phyloP scores from a whole-genome alignment of 352 stramenopile genomes.

The Ophiocytium majus region DNA sequence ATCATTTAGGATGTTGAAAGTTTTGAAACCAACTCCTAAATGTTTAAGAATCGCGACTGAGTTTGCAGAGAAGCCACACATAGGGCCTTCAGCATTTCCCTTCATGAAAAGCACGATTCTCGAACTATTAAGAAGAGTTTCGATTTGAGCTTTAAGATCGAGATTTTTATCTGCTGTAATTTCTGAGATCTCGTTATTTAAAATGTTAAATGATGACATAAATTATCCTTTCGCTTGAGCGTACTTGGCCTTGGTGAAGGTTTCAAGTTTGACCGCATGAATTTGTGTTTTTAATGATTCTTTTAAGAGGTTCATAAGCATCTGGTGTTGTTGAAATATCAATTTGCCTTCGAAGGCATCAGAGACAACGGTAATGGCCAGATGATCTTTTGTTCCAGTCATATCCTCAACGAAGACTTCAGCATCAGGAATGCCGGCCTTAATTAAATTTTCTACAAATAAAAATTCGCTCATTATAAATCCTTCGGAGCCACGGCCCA shows the following conservation, averaged over 20 bases:
- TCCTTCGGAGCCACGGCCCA: not conserved
- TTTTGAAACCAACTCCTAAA: conserved; percentile 83
- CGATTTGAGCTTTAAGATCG: not conserved
- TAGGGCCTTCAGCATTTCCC: conserved; percentile 82
- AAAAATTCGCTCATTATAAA: not conserved
- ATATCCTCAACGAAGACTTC: not conserved
- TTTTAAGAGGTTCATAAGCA: conserved; percentile 6
- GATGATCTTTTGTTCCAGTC: not conserved
- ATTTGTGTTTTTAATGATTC: conserved; percentile 1
- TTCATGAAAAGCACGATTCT: conserved; percentile 95
- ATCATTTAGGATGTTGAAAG: conserved; percentile 95
- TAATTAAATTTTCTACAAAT: conserved; percentile 8
- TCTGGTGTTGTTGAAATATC: not conserved
- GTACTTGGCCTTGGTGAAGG: not conserved
- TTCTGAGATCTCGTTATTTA: conserved; percentile 8
- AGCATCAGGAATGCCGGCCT: not conserved
- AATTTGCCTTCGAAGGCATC: conserved; percentile 9
- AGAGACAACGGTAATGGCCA: not conserved
- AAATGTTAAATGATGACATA: not conserved
- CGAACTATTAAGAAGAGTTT: conserved; percentile 11
- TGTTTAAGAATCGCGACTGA: conserved; percentile 86
- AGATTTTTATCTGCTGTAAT: not conserved
- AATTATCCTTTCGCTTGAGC: not conserved
- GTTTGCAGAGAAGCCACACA: conserved; percentile 92
- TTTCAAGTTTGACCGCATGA: conserved; percentile 2